A percentile compares a stretch with the other conserved stretches of the same genome.
Conservation (phyloP, 1,284 basidiomycete genomes). For the Sporisorium sorghi region DNA sequence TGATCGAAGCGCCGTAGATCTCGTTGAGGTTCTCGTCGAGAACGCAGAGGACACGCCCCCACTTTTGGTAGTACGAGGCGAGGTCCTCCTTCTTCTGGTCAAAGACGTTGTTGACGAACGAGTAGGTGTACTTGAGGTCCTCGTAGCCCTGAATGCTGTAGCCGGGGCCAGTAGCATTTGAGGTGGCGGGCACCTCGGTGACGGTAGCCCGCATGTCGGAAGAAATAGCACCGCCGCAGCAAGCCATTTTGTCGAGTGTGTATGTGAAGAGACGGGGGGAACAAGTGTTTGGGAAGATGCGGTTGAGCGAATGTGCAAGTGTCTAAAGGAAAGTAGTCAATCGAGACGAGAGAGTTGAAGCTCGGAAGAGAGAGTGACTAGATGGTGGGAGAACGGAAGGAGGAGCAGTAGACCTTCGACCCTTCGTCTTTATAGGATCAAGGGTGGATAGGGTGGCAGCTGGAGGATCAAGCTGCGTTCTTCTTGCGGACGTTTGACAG, state of each 20-base stretch:
- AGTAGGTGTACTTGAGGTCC: constrained; percentile 68
- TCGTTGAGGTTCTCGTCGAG: constrained; percentile 70
- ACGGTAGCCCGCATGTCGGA: constrained; percentile 71
- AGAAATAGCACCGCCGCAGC: constrained; percentile 49
- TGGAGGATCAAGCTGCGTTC: not conserved
- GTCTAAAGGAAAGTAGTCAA: constrained; percentile 17
- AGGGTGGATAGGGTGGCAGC: not conserved
- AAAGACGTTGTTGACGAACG: constrained; percentile 71
- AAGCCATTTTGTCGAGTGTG: constrained; percentile 37
- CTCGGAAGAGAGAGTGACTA: constrained; percentile 28
- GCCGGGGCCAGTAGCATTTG: constrained; percentile 58
- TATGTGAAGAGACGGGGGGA: not conserved
- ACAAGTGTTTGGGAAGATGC: constrained; percentile 6
- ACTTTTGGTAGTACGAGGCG: constrained; percentile 71
- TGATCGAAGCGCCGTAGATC: constrained; percentile 66
- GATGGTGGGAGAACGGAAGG: constrained; percentile 10
- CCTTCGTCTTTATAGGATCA: constrained; percentile 25
- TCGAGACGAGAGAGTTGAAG: constrained; percentile 37
- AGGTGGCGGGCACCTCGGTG: constrained; percentile 61
- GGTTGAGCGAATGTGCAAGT: constrained; percentile 40
- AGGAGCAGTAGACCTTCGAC: not conserved
- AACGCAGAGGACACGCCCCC: constrained; percentile 71
- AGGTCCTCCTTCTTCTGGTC: constrained; percentile 70
- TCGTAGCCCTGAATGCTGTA: constrained; percentile 60
- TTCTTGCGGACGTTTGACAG: not conserved